Evolutionary conservation across 495 filamentous ascomycete genomes (phyloP), one percentile per base, ranked within the genome.

Genomic region (Articulospora tetracladia): DNA sequence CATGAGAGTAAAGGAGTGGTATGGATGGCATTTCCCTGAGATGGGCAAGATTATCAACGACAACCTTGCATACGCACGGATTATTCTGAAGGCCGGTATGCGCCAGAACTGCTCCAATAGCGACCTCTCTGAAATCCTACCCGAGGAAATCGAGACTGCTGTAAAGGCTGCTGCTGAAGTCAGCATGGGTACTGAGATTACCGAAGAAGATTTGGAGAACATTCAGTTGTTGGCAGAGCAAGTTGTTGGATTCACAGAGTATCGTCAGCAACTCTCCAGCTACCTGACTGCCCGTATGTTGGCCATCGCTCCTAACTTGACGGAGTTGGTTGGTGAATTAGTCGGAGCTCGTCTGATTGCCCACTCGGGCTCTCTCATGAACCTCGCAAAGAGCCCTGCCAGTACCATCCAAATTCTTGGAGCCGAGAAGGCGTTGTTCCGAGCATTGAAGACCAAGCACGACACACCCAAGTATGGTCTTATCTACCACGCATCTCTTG

Each of bases 1-100:
- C 65, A 99, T 99, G 94, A 81, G 94, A 70, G 92, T 97, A 53
- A 97, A 97, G 85, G 94, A 99, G 75, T 99, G 94, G 94, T 99
- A 99, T 68, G 94, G 94, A 58, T 99, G 94, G 94, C 95, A 98
- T 76, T 99, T 98, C 79, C 94, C 94, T 23, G 94, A 99, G 76
- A 82, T 99, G 82, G 92, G 88, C 60, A 89, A 90, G 72, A 97
- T 98, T 70, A 82, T 99, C 63, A 96, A 97, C 72, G 94, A 99
- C 82, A 99, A 99, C 75, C 76, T 97, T 55, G 95, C 95, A 58
- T 98, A 97, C 69, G 83, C 94, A 56, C 83, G 85, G 52, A 84
- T 98, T 52, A 92, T 98, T 59, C 76, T 93, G 55, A 82, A 83
- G 64, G 89, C 96, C 82, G 94, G 94, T 63, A 88, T 95, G 84